Base-by-base conservation (phyloP, 2,329 filamentous ascomycete genomes). In the Coleophoma crateriformis region DNA sequence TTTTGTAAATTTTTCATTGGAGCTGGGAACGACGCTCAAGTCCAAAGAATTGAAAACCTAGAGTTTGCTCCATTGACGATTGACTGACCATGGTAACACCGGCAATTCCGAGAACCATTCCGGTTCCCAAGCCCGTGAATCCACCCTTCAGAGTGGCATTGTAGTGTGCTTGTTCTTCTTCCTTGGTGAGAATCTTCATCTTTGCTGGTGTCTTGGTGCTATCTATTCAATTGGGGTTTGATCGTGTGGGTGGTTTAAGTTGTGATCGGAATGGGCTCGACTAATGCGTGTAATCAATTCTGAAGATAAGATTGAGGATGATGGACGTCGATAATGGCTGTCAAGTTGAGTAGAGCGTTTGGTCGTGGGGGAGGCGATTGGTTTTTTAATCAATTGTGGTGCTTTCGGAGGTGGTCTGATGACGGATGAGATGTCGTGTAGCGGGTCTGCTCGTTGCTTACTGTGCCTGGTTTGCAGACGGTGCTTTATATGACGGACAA, bases 151-250 rank as follows among this genome's bases (percentile, higher is more conserved):
- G 65, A 53, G 95, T 94, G 52, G 79, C 75, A 67, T 76, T 73
- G 80, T 95, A 96, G 79, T 96, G 91, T 48, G 81, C 88, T 53
- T 77, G 68, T 73, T 96, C 91, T 74, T 96, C 89, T 81, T 96
- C 90, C 68, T 92, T 90, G 62, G 88, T 95, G 67, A 97, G 79
- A 66, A 97, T 77, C 85, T 96, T 97, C 94, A 97, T 99, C 13
- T 37, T 59, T 7, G 35, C 35, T 17, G 6, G 12, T n/a, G 13
- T 7, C 7, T 38, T 17, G 15, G 3, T 38, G 35, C 12, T 38
- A 38, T 38, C 35, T 14, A 2, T 2, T 3, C 3, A 14, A 8
- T 3, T 38, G 12, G 15, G 7, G 2, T 3, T 14, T 38, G 35
- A 7, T 13, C 11, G 15, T 38, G 35, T 38, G 35, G 3, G 5